Base-by-base conservation (phyloP, 495 filamentous ascomycete species). In the Neurospora terricola region DNA sequence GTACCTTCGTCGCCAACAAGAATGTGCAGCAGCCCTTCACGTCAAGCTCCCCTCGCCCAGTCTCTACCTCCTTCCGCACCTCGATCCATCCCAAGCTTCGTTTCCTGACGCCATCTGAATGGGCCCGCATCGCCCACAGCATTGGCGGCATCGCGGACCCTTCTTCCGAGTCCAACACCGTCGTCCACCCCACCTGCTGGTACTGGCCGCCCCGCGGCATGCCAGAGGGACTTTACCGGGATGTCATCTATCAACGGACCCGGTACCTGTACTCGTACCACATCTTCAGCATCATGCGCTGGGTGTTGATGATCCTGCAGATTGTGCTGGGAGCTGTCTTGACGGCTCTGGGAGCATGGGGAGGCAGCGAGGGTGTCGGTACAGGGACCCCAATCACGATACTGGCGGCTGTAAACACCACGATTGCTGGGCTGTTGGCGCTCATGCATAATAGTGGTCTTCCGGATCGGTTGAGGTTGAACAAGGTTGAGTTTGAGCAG, bases 391-490 rank as follows among this genome's bases (percentile, higher is more conserved):
- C 79, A 38, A 83, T 86, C 59, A 87, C 85, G 2, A 72, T 83
- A 16, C 78, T 87, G 5, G 86, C 84, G 2, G 84, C 84, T 14
- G 71, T 84, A 69, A 87, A 86, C 76, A 87, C 86, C 0, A 77
- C 85, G 23, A 76, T 82, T 8, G 85, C 85, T 23, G 86, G 86
- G 8, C 71, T 87, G 10, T 77, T 87, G 3, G 86, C 83, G 12
- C 73, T 87, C 40, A 71, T 87, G 73, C 84, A 86, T 76, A 86
- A 86, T 72, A 86, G 85, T 72, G 86, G 86, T 0, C 76, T 87
- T 10, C 86, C 86, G 11, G 81, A 85, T 71, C 78, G 86, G 5
- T 84, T 85, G 43, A 81, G 85, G 16, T 79, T 82, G 68, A 80
- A 87, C 75, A 78, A 80, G 70, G 78, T 80, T 38, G 84, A 87